Evolutionary conservation across 2,329 filamentous ascomycete genomes (phyloP).

Genomic region (Fusarium sambucinum): DNA sequence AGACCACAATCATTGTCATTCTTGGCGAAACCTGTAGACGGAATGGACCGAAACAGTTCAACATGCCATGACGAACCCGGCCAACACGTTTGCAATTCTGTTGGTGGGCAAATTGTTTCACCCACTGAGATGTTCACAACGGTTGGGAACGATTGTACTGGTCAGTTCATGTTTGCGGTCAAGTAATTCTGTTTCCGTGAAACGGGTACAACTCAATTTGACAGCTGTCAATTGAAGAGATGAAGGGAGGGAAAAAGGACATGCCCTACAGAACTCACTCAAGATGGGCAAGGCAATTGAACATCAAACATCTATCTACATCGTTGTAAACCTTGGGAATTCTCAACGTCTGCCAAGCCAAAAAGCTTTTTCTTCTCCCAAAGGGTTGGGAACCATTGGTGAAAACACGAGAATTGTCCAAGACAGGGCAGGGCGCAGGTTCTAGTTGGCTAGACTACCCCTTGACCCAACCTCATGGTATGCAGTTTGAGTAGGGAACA

Average conservation of each 20-base stretch:
- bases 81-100: too few relatives aligned
- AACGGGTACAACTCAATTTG: background rate
- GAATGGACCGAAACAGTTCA: slow-evolving; percentile 4
- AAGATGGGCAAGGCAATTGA: background rate
- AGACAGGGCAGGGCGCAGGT: background rate
- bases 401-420: background rate
- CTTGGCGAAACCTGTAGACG: background rate
- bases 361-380: background rate
- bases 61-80: background rate
- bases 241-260: background rate
- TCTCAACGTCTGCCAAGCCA: background rate
- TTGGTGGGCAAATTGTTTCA: slow-evolving; percentile 6
- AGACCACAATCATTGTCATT: background rate
- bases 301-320: background rate
- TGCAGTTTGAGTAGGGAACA: background rate
- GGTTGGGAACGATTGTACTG: background rate
- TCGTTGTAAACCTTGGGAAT: background rate
- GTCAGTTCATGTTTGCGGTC: background rate
- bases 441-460: background rate
- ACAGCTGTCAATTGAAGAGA: too few relatives aligned
- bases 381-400: background rate
- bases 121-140: background rate
- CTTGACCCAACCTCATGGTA: background rate
- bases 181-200: background rate
- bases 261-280: background rate